Percentiles rank a stretch among this genome's conserved stretches.
These are phyloP conservation scores for Lavandula angustifolia DNA, from an alignment of 257 asterid genomes.

Conservation along the genomic window DNA sequence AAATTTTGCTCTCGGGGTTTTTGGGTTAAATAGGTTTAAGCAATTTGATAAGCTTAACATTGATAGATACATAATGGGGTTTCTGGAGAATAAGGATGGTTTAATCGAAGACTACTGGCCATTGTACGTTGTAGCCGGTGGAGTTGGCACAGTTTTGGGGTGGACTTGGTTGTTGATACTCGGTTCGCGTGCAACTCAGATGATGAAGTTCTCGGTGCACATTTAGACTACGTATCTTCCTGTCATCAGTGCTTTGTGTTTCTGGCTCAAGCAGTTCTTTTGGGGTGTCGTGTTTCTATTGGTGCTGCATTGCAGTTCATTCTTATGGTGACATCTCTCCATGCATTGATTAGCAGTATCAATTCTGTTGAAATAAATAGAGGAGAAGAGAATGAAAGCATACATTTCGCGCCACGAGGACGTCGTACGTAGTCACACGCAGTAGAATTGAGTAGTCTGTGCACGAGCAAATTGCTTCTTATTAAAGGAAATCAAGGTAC, in stretches of 20 bases:
- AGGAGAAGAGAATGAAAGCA: too few relatives aligned
- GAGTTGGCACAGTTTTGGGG: conserved; percentile 71
- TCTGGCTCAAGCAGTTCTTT: conserved; percentile 78
- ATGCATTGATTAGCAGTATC: too few relatives aligned
- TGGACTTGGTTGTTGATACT: conserved; percentile 88
- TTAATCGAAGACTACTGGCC: conserved; percentile 96
- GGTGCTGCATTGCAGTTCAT: conserved; percentile 85
- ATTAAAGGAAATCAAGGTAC: too few relatives aligned
- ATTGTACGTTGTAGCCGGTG: conserved; percentile 78
- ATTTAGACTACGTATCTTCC: conserved; percentile 93
- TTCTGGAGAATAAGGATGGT: conserved; percentile 77
- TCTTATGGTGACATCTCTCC: too few relatives aligned
- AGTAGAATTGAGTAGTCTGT: too few relatives aligned
- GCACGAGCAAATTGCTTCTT: too few relatives aligned
- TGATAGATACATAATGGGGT: conserved; percentile 70
- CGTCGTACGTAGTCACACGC: too few relatives aligned
- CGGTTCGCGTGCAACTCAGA: conserved; percentile 70
- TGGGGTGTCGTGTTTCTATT: conserved; percentile 91
- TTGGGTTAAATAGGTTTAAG: conserved; percentile 86
- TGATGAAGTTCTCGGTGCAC: conserved; percentile 90
- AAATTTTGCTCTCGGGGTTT: conserved; percentile 72
- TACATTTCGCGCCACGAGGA: too few relatives aligned
- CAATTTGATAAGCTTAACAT: conserved; percentile 85
- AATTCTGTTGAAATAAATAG: too few relatives aligned
- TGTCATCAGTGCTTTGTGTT: conserved; percentile 83